Evolutionary conservation across 1,139 yeast species (phyloP), one percentile per base, ranked within the genome.

Genomic region (Nakaseomyces bracarensis): DNA sequence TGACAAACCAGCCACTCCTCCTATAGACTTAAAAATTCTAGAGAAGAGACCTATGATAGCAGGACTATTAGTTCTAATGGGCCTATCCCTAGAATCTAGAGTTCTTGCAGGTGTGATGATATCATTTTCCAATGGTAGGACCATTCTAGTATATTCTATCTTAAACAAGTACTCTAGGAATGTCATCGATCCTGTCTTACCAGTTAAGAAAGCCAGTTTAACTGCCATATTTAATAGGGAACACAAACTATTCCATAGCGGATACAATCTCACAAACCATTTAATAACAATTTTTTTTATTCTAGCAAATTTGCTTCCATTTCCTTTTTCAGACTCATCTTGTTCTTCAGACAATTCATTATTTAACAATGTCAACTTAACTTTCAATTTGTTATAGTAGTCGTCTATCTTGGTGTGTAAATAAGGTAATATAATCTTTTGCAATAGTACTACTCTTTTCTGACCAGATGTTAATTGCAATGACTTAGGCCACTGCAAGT

Each of bases 111-210:
- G 38, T 14, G 30, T 23, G 4, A 26, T 26, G 6, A 13, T 25
- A 23, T 25, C 38, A 23, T 36, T 36, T 21, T 36, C 30, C 2
- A 72, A 72, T 1, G 57, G 57, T 44, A 70, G 73, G 35, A 74
- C 75, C 49, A 83, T 67, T 48, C 97, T 75, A 0, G 95, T 68
- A 56, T 77, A 85, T 49, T 82, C 77, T 45, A 84, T 76, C 29
- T 73, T 72, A 51, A 83, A 72, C 4, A 86, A 53, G 48, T 69
- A 71, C 31, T 86, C 86, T 11, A 82, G 55, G 3, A 83, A 53
- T 0, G 84, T 67, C 1, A 91, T 82, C 0, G 85, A 77, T 39
- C 79, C 77, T 11, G 77, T 69, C 36, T 67, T 68, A 2, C 93
- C 89, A 45, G 87, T 77, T 43, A 89, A 63, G 55, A 80, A 89